phyloP scores from a whole-genome alignment of 2,329 filamentous ascomycete species.

The Alternaria angustiovoidea region DNA sequence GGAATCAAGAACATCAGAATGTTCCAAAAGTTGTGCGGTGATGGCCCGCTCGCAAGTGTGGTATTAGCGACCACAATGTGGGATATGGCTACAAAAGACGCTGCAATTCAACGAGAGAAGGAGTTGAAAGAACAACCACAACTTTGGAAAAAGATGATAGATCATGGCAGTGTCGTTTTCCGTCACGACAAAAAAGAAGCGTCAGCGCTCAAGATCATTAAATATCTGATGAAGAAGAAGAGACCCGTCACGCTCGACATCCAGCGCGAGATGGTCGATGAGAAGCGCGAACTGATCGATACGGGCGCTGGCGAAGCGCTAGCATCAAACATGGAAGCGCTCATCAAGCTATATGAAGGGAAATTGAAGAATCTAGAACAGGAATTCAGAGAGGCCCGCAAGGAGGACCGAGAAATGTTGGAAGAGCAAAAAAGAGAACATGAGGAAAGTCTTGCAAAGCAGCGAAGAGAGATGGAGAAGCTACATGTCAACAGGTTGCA shows the following conservation, averaged over 20 bases:
- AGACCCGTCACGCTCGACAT: conserved; percentile 20
- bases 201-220: conserved; percentile 16
- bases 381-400: background rate
- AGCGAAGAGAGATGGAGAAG: conserved; percentile 5
- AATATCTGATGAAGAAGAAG: conserved; percentile 15
- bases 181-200: conserved; percentile 15
- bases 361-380: background rate
- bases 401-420: background rate
- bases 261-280: conserved; percentile 22
- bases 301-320: conserved; percentile 16
- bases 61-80: conserved; percentile 57
- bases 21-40: conserved; percentile 57
- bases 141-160: conserved; percentile 21
- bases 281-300: conserved; percentile 10
- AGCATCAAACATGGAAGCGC: conserved; percentile 2
- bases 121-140: conserved; percentile 5
- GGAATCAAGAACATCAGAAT: conserved; percentile 54
- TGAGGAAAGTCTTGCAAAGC: background rate
- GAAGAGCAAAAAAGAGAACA: background rate
- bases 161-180: conserved; percentile 20
- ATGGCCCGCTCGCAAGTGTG: conserved; percentile 53
- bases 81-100: conserved; percentile 23
- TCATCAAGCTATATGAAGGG: background rate
- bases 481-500: conserved; percentile 6
- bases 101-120: conserved; percentile 1